Conservation (phyloP, 495 filamentous ascomycete genomes). For the Cercophora scortea region DNA sequence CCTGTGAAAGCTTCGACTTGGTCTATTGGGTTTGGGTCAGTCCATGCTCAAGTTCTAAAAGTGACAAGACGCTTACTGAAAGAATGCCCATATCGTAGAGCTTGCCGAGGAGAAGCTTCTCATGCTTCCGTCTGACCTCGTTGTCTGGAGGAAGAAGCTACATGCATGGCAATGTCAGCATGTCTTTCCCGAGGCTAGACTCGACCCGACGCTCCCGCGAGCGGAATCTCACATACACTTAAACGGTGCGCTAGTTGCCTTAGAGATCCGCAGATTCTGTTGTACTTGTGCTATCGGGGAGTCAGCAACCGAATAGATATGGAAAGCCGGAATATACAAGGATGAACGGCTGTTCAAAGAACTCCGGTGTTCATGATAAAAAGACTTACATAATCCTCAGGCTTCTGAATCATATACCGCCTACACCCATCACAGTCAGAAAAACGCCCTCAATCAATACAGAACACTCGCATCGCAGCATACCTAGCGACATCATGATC, state of each 20-base stretch:
- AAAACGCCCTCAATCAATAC: not conserved
- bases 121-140: conserved; percentile 69
- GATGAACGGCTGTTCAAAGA: not conserved
- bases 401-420: conserved; percentile 82
- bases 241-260: conserved; percentile 79
- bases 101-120: conserved; percentile 78
- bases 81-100: conserved; percentile 86
- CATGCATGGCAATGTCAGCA: conserved; percentile 27
- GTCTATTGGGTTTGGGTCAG: conserved; percentile 30
- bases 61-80: conserved; percentile 10
- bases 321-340: conserved; percentile 44
- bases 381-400: conserved; percentile 48
- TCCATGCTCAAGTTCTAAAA: not conserved
- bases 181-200: not conserved
- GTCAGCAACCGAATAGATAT: conserved; percentile 22
- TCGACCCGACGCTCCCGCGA: too few species aligned
- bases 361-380: too few species aligned
- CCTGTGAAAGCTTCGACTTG: conserved; percentile 65
- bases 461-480: not conserved
- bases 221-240: conserved; percentile 13
- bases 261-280: conserved; percentile 74
- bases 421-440: conserved; percentile 19
- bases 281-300: conserved; percentile 68
- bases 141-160: conserved; percentile 70
- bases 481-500: conserved; percentile 56